A percentile compares a stretch with the other conserved stretches of the same genome.
phyloP scores from a whole-genome alignment of 2,329 filamentous ascomycete species.

The Oidium heveae region DNA sequence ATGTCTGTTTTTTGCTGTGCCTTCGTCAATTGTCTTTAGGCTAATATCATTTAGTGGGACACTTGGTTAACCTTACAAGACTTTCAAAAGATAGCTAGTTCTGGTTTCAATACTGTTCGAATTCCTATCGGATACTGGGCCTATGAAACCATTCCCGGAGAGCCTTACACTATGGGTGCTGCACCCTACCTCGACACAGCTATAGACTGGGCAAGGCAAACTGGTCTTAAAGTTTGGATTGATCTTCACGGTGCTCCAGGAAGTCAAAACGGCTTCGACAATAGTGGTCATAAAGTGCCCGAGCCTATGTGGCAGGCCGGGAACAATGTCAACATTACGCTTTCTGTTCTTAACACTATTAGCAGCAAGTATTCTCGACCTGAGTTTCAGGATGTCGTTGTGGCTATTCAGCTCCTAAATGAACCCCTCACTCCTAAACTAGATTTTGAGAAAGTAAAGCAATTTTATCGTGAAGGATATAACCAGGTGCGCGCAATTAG shows the following conservation, averaged over 20 bases:
- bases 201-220: constrained; percentile 27
- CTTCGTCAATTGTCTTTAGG: neutral
- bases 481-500: constrained; percentile 20
- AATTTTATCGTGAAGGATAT: constrained; percentile 25
- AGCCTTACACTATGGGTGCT: constrained; percentile 25
- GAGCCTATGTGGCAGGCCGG: constrained; percentile 21
- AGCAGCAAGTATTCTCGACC: constrained; percentile 28
- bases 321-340: constrained; percentile 22
- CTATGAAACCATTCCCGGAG: constrained; percentile 22
- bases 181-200: constrained; percentile 27
- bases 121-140: constrained; percentile 36
- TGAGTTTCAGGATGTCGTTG: constrained; percentile 30
- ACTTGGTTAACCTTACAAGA: constrained; percentile 17
- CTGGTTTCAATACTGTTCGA: constrained; percentile 32
- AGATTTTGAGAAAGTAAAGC: constrained; percentile 13
- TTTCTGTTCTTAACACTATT: constrained; percentile 30
- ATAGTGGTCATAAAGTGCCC: constrained; percentile 25
- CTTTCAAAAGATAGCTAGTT: constrained; percentile 28
- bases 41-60: constrained; percentile 10
- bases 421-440: constrained; percentile 19
- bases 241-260: constrained; percentile 31
- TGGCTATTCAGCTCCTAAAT: constrained; percentile 30
- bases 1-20: constrained; percentile 13
- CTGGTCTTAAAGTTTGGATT: constrained; percentile 29
- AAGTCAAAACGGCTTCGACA: constrained; percentile 36